Percentiles rank a stretch among this genome's conserved stretches.
phyloP scores from a whole-genome alignment of 176 grass and related monocot species.

The Carex pumila region DNA sequence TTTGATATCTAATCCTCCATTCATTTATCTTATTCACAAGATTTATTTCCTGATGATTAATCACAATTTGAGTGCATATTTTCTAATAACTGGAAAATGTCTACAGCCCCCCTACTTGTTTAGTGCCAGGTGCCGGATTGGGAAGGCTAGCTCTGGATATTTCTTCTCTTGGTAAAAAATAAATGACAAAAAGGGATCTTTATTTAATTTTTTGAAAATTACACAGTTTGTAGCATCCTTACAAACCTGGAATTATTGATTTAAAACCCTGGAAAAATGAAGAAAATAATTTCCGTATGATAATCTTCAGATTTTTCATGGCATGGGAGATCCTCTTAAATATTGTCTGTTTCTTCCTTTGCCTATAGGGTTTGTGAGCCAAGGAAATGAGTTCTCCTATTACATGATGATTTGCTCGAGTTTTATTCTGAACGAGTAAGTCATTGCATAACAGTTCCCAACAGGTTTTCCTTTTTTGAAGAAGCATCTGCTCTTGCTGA shows the following conservation, averaged over 20 bases:
- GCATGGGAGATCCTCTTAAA: background rate
- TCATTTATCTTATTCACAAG: background rate
- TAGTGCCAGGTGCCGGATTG: slow-evolving; percentile 95
- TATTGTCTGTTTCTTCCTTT: slow-evolving; percentile 6
- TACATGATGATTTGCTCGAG: slow-evolving; percentile 98
- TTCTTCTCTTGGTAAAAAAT: slow-evolving; percentile 67
- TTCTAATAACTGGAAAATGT: slow-evolving; percentile 31
- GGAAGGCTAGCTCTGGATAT: slow-evolving; percentile 92
- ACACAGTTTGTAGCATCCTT: background rate
- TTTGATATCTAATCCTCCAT: slow-evolving; percentile 15
- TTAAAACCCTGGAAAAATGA: background rate
- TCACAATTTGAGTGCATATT: background rate
- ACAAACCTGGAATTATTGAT: background rate
- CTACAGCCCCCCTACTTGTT: slow-evolving; percentile 74
- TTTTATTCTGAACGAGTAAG: slow-evolving; percentile 98
- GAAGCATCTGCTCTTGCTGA: background rate
- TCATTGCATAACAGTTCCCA: background rate
- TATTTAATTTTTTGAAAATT: background rate
- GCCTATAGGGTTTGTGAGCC: slow-evolving; percentile 80
- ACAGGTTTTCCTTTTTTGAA: background rate
- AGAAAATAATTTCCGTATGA: background rate
- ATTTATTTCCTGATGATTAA: background rate
- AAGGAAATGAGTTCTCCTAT: slow-evolving; percentile 99
- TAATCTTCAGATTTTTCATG: background rate
- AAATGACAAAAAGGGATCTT: background rate